Percentiles rank a stretch among this genome's conserved stretches.
Conservation (phyloP, 2,329 filamentous ascomycete genomes). For the Chaetothyriales sp. region DNA sequence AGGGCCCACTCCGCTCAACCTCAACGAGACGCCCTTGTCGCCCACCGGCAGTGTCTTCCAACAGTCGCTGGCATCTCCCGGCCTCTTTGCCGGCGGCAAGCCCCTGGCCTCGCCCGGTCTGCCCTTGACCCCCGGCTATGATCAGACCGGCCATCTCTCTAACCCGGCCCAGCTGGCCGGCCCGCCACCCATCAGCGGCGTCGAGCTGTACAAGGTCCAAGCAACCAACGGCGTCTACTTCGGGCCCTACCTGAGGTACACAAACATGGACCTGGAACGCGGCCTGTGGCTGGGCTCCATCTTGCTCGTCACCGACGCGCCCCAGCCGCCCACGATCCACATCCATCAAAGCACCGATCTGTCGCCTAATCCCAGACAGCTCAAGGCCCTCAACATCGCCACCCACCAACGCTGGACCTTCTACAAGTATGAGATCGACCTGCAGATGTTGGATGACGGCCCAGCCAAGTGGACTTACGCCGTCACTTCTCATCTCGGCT, state of each 20-base stretch:
- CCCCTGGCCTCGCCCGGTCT: slow-evolving; percentile 67
- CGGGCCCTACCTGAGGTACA: slow-evolving; percentile 86
- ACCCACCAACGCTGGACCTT: slow-evolving; percentile 91
- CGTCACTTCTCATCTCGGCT: slow-evolving; percentile 89
- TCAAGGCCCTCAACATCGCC: slow-evolving; percentile 68
- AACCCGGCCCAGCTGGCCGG: slow-evolving; percentile 72
- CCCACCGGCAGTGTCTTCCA: slow-evolving; percentile 63
- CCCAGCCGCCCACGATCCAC: slow-evolving; percentile 90
- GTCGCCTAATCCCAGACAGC: slow-evolving; percentile 79
- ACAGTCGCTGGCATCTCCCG: slow-evolving; percentile 57
- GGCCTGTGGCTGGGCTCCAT: slow-evolving; percentile 90
- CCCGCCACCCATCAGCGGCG: slow-evolving; percentile 73
- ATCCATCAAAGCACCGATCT: slow-evolving; percentile 81
- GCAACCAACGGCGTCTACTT: slow-evolving; percentile 97
- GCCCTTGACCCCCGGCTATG: slow-evolving; percentile 69
- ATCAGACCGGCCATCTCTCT: slow-evolving; percentile 62
- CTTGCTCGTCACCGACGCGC: slow-evolving; percentile 77
- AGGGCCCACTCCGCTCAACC: slow-evolving; percentile 74
- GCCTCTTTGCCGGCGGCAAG: slow-evolving; percentile 43
- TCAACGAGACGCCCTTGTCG: slow-evolving; percentile 70
- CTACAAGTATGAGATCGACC: slow-evolving; percentile 82
- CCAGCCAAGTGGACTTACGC: slow-evolving; percentile 92
- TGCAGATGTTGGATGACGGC: slow-evolving; percentile 70
- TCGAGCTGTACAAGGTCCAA: slow-evolving; percentile 85
- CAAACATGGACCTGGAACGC: slow-evolving; percentile 90